Base-by-base conservation (phyloP, 2,329 filamentous ascomycete species). In the Diplodia mutila region DNA sequence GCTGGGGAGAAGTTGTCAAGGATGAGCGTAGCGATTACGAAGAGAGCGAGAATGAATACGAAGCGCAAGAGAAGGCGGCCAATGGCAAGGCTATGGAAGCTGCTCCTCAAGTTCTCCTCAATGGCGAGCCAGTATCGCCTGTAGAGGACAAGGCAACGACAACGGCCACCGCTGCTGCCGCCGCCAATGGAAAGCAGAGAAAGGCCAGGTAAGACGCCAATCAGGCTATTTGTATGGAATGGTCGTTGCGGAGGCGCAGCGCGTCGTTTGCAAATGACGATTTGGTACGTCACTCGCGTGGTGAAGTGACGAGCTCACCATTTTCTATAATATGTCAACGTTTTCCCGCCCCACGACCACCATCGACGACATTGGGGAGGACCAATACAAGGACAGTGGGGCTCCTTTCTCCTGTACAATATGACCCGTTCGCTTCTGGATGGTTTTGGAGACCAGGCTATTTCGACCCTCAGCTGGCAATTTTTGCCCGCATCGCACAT, bases 11-110 rank as follows among this genome's bases (percentile, higher is more conserved):
- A 64, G 83, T 84, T 23, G 85, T 85, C 39, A 86, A 89, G 61
- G 91, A 94, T 74, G 91, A 93, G 69, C 85, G 91, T 69, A 92
- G 90, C 69, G 89, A 90, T 55, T 88, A 89, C 37, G 86, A 87
- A 48, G 75, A 76, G 9, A 77, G 71, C 11, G 64, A 54, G 39
- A 59, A 65, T 29, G 66, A 55, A 42, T n/a, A 55, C n/a, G 51
- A 69, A 27, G 12, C 18, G 42, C 48, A 63, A 7, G 53, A 54
- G 23, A 53, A 64, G 34, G 14, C 25, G 11, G 7, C 52, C 51
- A 68, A 68, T 25, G 67, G 67, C 42, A 59, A 59, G 27, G 61
- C 57, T 34, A 52, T 65, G 25, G 65, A 71, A 18, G 21, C 57
- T 29, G 51, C 70, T 46, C 73, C 75, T 4, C 71, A 74, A 61